Percentiles rank a stretch among this genome's conserved stretches.
Conservation (phyloP, 495 filamentous ascomycete species). For the Saxispiralis lemnorum region DNA sequence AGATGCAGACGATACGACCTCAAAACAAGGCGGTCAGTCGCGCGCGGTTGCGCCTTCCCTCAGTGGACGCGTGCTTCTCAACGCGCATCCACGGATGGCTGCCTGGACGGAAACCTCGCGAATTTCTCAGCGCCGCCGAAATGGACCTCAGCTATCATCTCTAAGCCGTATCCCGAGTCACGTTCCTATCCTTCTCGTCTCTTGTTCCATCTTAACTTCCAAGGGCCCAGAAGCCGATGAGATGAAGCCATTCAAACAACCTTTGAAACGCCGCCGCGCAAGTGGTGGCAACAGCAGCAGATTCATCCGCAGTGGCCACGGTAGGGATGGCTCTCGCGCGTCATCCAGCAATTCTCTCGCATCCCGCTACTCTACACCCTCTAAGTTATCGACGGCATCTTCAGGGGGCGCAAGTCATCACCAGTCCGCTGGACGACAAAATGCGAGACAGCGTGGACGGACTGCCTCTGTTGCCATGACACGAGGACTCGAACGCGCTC, state of each 20-base stretch:
- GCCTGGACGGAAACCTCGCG: too few relatives aligned
- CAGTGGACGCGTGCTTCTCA: too few relatives aligned
- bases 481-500: not conserved
- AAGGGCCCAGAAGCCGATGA: not conserved
- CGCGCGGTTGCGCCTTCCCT: too few relatives aligned
- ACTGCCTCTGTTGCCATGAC: conserved; percentile 3
- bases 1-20: too few relatives aligned
- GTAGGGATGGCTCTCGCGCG: conserved; percentile 1
- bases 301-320: conserved; percentile 1
- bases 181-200: not conserved
- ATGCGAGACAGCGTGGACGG: not conserved
- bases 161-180: not conserved
- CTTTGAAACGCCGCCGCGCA: conserved; percentile 2
- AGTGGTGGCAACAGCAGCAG: conserved; percentile 1
- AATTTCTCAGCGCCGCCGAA: too few relatives aligned
- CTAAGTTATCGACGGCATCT: not conserved
- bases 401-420: not conserved
- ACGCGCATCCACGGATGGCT: too few relatives aligned
- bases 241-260: conserved; percentile 7
- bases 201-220: not conserved
- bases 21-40: too few relatives aligned
- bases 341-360: not conserved
- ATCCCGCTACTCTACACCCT: conserved; percentile 3
- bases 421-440: not conserved
- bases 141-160: too few relatives aligned